phyloP scores from a whole-genome alignment of 2,329 filamentous ascomycete species.

The Sphaerulina vaccinii region DNA sequence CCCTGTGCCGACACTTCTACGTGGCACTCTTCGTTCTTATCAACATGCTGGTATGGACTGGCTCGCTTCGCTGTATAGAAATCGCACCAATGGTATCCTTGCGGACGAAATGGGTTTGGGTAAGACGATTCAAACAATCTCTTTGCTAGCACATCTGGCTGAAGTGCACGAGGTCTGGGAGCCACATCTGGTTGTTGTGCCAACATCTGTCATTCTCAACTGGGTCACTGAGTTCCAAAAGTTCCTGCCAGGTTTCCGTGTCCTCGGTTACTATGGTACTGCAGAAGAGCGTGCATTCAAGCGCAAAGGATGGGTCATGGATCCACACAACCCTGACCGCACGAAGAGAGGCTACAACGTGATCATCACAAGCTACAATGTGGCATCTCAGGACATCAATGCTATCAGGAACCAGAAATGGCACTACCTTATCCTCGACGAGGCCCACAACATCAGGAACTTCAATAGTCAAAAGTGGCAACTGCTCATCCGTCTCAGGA shows the following conservation, averaged over 20 bases:
- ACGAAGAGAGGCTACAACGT: conserved; percentile 99
- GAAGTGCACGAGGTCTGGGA: conserved; percentile 92
- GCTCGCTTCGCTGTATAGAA: conserved; percentile 88
- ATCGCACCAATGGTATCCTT: conserved; percentile 90
- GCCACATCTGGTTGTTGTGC: conserved; percentile 91
- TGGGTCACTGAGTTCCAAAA: conserved; percentile 99
- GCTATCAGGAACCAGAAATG: conserved; percentile 89
- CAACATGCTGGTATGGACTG: conserved; percentile 97
- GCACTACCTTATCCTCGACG: conserved; percentile 98
- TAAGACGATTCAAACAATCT: conserved; percentile 97
- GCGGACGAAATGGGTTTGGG: conserved; percentile 98
- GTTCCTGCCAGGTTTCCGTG: conserved; percentile 96
- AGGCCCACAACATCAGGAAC: conserved; percentile 99
- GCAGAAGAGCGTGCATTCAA: conserved; percentile 90
- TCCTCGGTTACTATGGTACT: conserved; percentile 92
- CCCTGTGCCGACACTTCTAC: conserved; percentile 67
- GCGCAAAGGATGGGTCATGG: conserved; percentile 87
- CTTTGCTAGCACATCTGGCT: conserved; percentile 86
- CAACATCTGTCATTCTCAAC: conserved; percentile 97
- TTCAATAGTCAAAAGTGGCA: conserved; percentile 98
- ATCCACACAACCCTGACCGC: conserved; percentile 59
- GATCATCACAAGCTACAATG: conserved; percentile 94
- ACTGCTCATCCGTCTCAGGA: conserved; percentile 89
- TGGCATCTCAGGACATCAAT: conserved; percentile 89
- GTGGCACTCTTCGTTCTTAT: conserved; percentile 89